Evolutionary conservation across 2,329 filamentous ascomycete genomes (phyloP), one percentile per base, ranked within the genome.

Genomic region (Colletotrichum sp.): DNA sequence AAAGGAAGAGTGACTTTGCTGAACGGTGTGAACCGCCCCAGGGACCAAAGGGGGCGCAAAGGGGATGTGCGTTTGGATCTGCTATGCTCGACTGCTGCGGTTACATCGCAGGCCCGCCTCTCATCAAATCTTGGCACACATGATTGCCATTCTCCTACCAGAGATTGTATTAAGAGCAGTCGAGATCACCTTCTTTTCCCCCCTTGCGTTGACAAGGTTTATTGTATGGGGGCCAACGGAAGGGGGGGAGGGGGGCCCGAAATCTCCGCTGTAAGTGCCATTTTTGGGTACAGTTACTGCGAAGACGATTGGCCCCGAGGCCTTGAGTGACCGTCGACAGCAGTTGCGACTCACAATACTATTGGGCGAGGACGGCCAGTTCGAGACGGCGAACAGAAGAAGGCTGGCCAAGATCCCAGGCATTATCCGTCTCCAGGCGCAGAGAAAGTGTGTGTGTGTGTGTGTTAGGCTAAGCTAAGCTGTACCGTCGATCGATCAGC

Each of bases 401-500:
- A 30, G 16, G 32, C 66, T 32, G 32, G 52, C 52, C 27, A 7
- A 49, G 52, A 69, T 69, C 66, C 66, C 52, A 59, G 66, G 25
- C n/a, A 25, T 59, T 59, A 25, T 59, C 44, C 62, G n/a, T 39
- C 34, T 49, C 44, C 44, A 22, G 44, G 44, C 44, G 44, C 6
- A 49, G 11, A 49, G 44, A 49, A 49, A 22, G 44, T 49, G 44
- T 44, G 39, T n/a, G 39, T 44, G 39, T 34, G 12, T 44, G 39
- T 49, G 44, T 22, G n/a, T 49, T 49, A 8, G 44, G 44, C 44
- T 34, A 57, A 27, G 39, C 68, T 36, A 64, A 39, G 62, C 39
- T 22, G 69, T 27, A 36, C 73, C 30, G 69, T 76, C 73, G 73
- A 76, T 76, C 73, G 73, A 73, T 76, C 73, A 76, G 32, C 69